phyloP scores from a whole-genome alignment of 2,329 filamentous ascomycete genomes.

The Alternaria gansuensis region DNA sequence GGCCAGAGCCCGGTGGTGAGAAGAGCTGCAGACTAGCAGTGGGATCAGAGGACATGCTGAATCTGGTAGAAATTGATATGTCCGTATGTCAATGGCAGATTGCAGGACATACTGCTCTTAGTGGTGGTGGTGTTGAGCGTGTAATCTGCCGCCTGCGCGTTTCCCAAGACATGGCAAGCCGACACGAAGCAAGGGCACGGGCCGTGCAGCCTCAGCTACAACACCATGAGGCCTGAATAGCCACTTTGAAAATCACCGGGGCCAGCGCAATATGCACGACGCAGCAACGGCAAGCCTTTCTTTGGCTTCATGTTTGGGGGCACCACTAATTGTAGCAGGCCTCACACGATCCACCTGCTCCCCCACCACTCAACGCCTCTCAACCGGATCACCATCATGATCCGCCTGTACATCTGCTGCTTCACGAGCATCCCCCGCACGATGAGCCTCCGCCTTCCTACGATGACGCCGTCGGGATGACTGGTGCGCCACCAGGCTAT shows the following conservation, averaged over 20 bases:
- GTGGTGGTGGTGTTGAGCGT: constrained; percentile 16
- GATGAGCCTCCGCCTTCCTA: constrained; percentile 48
- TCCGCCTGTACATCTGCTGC: constrained; percentile 14
- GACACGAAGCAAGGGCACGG: constrained; percentile 33
- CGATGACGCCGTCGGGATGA: constrained; percentile 41
- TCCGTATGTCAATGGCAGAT: constrained; percentile 27
- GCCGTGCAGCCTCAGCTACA: constrained; percentile 20
- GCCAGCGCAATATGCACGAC: constrained; percentile 23
- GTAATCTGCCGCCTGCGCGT: constrained; percentile 30
- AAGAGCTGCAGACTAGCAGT: constrained; percentile 49
- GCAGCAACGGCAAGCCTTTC: constrained; percentile 13
- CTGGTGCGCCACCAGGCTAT: constrained; percentile 41
- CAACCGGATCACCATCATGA: constrained; percentile 16
- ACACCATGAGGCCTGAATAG: constrained; percentile 16
- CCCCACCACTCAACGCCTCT: constrained; percentile 19
- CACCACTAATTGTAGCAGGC: constrained; percentile 9
- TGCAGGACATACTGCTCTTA: constrained; percentile 44
- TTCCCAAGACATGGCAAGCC: constrained; percentile 25
- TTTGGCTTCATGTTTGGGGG: not conserved
- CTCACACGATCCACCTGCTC: constrained; percentile 19
- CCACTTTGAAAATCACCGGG: not conserved
- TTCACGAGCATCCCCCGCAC: constrained; percentile 19
- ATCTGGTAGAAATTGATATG: constrained; percentile 28
- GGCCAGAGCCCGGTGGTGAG: constrained; percentile 85
- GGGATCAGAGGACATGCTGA: constrained; percentile 53